Percentiles rank a stretch among this genome's conserved stretches.
Evolutionary conservation across 2,329 filamentous ascomycete species (phyloP).

Genomic region (Alternaria arbusti): DNA sequence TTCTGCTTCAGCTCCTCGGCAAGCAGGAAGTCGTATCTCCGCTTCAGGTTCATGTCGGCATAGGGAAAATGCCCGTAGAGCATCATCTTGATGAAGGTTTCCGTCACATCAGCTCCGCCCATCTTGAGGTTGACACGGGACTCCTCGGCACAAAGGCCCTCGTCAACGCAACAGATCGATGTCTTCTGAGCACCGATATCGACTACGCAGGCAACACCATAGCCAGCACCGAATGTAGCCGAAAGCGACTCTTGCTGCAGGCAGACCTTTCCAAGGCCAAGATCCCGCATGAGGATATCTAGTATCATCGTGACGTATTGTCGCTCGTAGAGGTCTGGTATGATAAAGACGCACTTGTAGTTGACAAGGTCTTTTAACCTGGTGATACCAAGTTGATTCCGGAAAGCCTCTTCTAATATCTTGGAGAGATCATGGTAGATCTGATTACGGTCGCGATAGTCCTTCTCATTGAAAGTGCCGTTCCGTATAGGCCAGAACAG

Average conservation of each 20-base stretch:
- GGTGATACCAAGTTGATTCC: constrained; percentile 79
- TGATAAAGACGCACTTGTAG: constrained; percentile 96
- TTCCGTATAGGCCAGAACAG: constrained; percentile 89
- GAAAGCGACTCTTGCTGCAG: constrained; percentile 97
- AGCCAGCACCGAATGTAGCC: constrained; percentile 92
- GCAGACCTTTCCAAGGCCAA: constrained; percentile 86
- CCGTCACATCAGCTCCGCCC: constrained; percentile 89
- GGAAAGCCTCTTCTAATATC: constrained; percentile 84
- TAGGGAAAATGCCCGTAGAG: constrained; percentile 96
- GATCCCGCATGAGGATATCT: constrained; percentile 84
- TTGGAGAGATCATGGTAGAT: constrained; percentile 87
- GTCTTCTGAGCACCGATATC: constrained; percentile 98
- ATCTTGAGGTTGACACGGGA: constrained; percentile 95
- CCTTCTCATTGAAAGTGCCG: constrained; percentile 88
- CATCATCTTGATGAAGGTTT: constrained; percentile 98
- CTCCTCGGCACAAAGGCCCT: constrained; percentile 92
- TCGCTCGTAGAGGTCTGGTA: constrained; percentile 96
- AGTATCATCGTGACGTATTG: constrained; percentile 85
- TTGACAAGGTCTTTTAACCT: constrained; percentile 82
- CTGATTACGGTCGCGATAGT: constrained; percentile 80
- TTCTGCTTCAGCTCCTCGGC: constrained; percentile 96
- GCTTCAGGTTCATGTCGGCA: constrained; percentile 86
- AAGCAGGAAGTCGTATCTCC: constrained; percentile 89
- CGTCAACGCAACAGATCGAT: constrained; percentile 94
- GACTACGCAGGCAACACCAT: constrained; percentile 91